Evolutionary conservation across 164 flowering plant genomes (phyloP).

Genomic region (Sextonia rubra): DNA sequence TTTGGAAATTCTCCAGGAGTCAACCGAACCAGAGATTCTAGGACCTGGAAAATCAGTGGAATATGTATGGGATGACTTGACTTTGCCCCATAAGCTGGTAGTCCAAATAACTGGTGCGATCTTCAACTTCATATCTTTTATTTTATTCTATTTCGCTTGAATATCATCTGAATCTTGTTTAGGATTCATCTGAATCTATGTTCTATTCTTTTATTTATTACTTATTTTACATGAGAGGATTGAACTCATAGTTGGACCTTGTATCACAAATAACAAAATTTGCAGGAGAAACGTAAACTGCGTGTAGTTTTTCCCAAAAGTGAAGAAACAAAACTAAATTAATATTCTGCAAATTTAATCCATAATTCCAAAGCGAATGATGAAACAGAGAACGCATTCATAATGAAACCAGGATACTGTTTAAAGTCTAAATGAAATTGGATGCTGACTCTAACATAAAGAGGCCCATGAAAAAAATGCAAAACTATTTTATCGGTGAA

Average conservation of each 20-base stretch:
- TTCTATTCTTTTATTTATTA: neutral
- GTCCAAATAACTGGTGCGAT: slow-evolving; percentile 60
- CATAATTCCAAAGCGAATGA: too few relatives aligned
- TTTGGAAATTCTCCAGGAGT: slow-evolving; percentile 44
- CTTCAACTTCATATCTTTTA: neutral
- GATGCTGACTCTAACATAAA: too few relatives aligned
- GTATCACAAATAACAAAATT: neutral
- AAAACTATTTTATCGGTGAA: too few relatives aligned
- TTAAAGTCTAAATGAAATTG: too few relatives aligned
- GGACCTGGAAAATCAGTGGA: slow-evolving; percentile 43
- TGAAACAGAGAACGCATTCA: too few relatives aligned
- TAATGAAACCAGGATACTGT: too few relatives aligned
- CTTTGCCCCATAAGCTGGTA: slow-evolving; percentile 77
- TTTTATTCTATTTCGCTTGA: neutral
- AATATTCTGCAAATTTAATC: too few relatives aligned
- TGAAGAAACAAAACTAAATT: too few relatives aligned
- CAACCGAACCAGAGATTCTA: slow-evolving; percentile 57
- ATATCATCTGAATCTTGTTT: neutral
- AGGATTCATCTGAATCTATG: neutral
- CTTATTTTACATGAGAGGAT: neutral
- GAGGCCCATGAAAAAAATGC: too few relatives aligned
- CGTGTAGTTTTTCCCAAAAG: too few relatives aligned
- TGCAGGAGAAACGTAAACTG: too few relatives aligned
- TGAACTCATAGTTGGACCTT: neutral
- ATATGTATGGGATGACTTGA: slow-evolving; percentile 90